Evolutionary conservation across 805 yeast species (phyloP).

Genomic region (Ogataea sp.): DNA sequence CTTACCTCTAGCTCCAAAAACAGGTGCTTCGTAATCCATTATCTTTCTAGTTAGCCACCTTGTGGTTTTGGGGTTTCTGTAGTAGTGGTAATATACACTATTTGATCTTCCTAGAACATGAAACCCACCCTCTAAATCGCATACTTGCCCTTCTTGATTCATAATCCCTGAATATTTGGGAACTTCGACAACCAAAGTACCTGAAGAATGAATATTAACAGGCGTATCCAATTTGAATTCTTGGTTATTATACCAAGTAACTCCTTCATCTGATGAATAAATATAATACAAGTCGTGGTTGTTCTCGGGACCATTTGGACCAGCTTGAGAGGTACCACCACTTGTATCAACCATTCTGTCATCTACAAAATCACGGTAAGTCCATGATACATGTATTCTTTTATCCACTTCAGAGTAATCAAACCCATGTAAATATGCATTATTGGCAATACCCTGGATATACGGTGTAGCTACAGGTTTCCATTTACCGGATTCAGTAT

Average conservation of each 20-base stretch:
- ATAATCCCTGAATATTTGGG: slow-evolving; percentile 10
- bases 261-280: slow-evolving; percentile 14
- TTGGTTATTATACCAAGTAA: slow-evolving; percentile 9
- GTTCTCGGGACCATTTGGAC: slow-evolving; percentile 17
- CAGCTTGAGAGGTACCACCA: slow-evolving; percentile 9
- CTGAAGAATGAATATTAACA: slow-evolving; percentile 4
- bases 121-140: slow-evolving; percentile 7
- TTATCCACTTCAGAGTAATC: slow-evolving; percentile 3
- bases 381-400: slow-evolving; percentile 11
- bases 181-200: neutral
- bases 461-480: slow-evolving; percentile 5
- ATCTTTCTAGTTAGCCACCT: slow-evolving; percentile 1
- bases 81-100: slow-evolving; percentile 10
- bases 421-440: slow-evolving; percentile 14
- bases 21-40: neutral
- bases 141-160: slow-evolving; percentile 16
- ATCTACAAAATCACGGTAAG: slow-evolving; percentile 13
- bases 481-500: slow-evolving; percentile 5
- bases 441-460: slow-evolving; percentile 10
- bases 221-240: slow-evolving; percentile 6
- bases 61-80: neutral
- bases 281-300: slow-evolving; percentile 14
- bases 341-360: slow-evolving; percentile 3
- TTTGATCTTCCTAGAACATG: slow-evolving; percentile 12
- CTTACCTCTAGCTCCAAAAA: slow-evolving; percentile 1